Evolutionary conservation across 495 filamentous ascomycete genomes (phyloP), one percentile per base, ranked within the genome.

Genomic region (Neurospora sp.): DNA sequence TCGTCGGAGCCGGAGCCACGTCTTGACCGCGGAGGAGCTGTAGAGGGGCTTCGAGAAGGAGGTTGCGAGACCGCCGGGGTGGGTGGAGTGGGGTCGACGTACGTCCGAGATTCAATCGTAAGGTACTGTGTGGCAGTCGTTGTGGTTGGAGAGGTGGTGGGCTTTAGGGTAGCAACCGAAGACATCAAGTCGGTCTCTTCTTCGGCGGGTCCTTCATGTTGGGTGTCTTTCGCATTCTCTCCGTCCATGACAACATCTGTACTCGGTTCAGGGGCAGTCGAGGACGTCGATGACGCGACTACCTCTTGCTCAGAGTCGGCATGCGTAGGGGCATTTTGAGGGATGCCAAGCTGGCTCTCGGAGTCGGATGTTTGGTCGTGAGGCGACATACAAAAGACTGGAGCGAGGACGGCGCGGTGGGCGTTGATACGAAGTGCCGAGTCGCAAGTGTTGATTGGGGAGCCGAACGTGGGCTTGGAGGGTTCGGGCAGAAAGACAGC

Each of bases 31-130:
- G 79, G 80, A 7, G 77, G 80, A 17, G 83, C 76, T 54, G 80
- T 83, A 19, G 86, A 88, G 11, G 86, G 80, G 15, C 85, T 84
- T 71, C 86, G 84, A 15, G 90, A 87, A 11, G 78, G 83, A 2
- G 84, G 84, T 36, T 83, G 83, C 15, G 85, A 86, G 15, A 76
- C 74, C 43, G 78, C 78, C 7, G 91, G 90, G 13, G 90, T 90
- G 7, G 87, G 87, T 4, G 90, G 85, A 5, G 88, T 89, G 36
- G 89, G 87, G 74, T 91, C 91, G 59, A 91, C 81, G 77, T 94
- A 93, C 6, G 84, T 75, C 39, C 69, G 72, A 4, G 82, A 78
- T 40, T 84, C 84, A 37, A 84, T 79, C 6, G 79, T 82, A 31
- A 86, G 77, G 70, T 79, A 83, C 62, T 85, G 82, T 34, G 81